Conservation (phyloP, 805 yeast genomes). For the Lipomyces starkeyi region DNA sequence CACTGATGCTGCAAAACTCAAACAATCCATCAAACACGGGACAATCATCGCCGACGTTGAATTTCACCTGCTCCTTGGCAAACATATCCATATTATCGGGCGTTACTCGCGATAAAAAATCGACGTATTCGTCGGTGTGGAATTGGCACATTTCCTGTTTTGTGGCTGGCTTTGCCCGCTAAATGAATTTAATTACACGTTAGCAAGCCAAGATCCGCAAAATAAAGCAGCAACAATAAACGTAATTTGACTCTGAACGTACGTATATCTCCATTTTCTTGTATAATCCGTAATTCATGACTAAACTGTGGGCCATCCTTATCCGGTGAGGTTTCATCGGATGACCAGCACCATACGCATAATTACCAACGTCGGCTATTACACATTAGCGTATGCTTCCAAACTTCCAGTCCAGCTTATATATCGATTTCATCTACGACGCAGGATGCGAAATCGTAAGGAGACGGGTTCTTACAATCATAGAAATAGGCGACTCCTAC, state of each 20-base stretch:
- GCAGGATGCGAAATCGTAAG: background rate
- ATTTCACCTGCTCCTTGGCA: constrained; percentile 87
- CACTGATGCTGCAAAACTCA: constrained; percentile 84
- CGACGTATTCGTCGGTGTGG: constrained; percentile 97
- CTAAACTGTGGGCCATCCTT: constrained; percentile 96
- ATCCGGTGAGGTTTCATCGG: constrained; percentile 99
- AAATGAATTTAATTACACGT: background rate
- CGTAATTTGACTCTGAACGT: constrained; percentile 23
- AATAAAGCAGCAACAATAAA: background rate
- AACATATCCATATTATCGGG: constrained; percentile 35
- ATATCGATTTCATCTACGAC: constrained; percentile 2
- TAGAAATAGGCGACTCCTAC: constrained; percentile 72
- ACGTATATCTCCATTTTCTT: constrained; percentile 93
- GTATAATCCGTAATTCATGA: constrained; percentile 95
- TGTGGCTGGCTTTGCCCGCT: constrained; percentile 95
- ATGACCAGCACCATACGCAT: constrained; percentile 97
- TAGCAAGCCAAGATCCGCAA: background rate
- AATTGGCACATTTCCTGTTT: constrained; percentile 98
- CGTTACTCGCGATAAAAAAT: constrained; percentile 54
- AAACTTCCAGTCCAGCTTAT: background rate
- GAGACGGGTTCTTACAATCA: constrained; percentile 52
- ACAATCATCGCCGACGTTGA: constrained; percentile 96
- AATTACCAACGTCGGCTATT: constrained; percentile 90
- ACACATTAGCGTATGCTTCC: background rate
- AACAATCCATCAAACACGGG: constrained; percentile 95